Evolutionary conservation across 208 protist genomes (phyloP).

Genomic region (Leishmania turanica): DNA sequence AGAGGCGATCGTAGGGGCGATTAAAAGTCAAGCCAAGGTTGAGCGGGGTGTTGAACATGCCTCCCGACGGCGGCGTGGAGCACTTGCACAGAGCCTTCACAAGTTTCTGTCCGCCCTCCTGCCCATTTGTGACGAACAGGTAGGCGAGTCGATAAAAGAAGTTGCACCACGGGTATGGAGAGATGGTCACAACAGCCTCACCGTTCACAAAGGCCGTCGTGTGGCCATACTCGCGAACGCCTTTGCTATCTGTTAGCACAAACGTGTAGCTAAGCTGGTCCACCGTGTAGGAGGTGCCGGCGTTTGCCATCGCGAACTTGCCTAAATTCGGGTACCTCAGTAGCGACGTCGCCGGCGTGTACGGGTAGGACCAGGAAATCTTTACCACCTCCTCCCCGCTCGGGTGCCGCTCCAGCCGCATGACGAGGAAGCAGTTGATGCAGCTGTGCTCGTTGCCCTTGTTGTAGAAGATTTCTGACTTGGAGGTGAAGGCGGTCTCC

Average conservation of each 20-base stretch:
- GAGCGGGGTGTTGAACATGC: slow-evolving; percentile 48
- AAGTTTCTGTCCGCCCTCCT: slow-evolving; percentile 39
- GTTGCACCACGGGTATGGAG: slow-evolving; percentile 81
- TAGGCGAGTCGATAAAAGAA: slow-evolving; percentile 75
- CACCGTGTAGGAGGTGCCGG: slow-evolving; percentile 52
- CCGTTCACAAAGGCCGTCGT: slow-evolving; percentile 66
- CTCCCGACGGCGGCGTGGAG: slow-evolving; percentile 69
- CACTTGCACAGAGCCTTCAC: slow-evolving; percentile 49
- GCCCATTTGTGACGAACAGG: slow-evolving; percentile 56
- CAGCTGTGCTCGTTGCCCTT: slow-evolving; percentile 55
- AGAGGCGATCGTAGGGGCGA: slow-evolving; percentile 77
- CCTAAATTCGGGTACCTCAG: slow-evolving; percentile 57
- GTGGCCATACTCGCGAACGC: slow-evolving; percentile 79
- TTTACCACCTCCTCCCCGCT: slow-evolving; percentile 20
- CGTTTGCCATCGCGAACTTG: slow-evolving; percentile 65
- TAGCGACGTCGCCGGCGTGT: slow-evolving; percentile 30
- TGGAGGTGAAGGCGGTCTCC: slow-evolving; percentile 36
- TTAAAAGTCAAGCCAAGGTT: slow-evolving; percentile 51
- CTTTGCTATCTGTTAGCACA: slow-evolving; percentile 74
- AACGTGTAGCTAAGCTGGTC: slow-evolving; percentile 75
- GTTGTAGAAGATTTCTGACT: slow-evolving; percentile 61
- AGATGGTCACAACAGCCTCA: slow-evolving; percentile 65
- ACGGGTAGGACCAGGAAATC: slow-evolving; percentile 68
- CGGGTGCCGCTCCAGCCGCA: slow-evolving; percentile 33
- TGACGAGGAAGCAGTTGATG: slow-evolving; percentile 52